Base-by-base conservation (phyloP, 306 rosid species). In the Dalbergia oliveri region DNA sequence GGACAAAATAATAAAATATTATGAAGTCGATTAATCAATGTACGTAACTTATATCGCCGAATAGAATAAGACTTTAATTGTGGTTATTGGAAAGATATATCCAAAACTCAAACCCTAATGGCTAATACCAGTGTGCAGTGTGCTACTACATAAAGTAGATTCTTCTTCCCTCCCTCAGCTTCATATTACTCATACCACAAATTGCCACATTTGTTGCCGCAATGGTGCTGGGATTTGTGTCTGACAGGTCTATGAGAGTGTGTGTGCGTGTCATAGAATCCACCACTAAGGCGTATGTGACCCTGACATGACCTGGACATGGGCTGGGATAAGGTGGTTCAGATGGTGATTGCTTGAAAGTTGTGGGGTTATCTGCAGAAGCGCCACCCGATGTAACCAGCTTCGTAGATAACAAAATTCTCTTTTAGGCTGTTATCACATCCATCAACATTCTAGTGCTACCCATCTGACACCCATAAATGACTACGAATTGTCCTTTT, bases 221-320 rank as follows among this genome's bases (percentile, higher is more conserved):
- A 54, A 18, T n/a, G n/a, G 51, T 6, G 8, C 5, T 54, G 18
- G 15, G 18, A 16, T 21, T 69, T 21, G 73, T 34, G 16, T 57
- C 84, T 84, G 84, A 84, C 84, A 73, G 43, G 79, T 83, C 79
- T 50, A 21, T 79, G 80, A 45, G 54, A 44, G 65, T 76, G 73
- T 35, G 37, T 2, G 41, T 69, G 72, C 19, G 71, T 72, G 70
- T 64, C 66, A 82, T 8, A 53, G 19, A 79, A 45, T 59, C 66
- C 0, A 66, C 66, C 68, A 19, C 57, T 13, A 58, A 39, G 43
- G 8, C 12, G 26, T 19, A 2, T 16, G 63, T 72, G 79, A 62
- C 15, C 47, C 73, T 80, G 84, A 80, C 79, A 51, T 64, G 50
- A 80, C 66, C 59, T 58, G 35, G 34, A 58, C 68, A 21, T 59